Evolutionary conservation across 2,329 filamentous ascomycete genomes (phyloP).

Genomic region (Pleoardoris graminearum): DNA sequence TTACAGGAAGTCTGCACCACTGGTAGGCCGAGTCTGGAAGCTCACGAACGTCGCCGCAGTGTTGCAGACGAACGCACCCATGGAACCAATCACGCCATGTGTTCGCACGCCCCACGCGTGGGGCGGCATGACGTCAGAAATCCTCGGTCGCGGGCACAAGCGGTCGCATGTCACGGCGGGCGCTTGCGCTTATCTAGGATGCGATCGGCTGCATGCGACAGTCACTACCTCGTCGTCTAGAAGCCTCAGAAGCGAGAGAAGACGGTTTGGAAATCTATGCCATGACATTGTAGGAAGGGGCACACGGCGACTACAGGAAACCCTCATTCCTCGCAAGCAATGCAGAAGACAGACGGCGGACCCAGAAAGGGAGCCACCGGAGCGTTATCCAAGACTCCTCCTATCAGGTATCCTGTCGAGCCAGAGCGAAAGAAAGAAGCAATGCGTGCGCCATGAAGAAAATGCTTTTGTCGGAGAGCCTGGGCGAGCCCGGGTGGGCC

Average conservation of each 20-base stretch:
- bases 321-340: conserved; percentile 17
- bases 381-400: conserved; percentile 1
- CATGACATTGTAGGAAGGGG: neutral
- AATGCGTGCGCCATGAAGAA: neutral
- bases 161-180: neutral
- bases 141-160: neutral
- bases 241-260: neutral
- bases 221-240: conserved; percentile 2
- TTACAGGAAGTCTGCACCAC: no score
- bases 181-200: neutral
- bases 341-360: conserved; percentile 10
- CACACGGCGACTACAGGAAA: conserved; percentile 8
- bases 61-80: no score
- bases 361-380: neutral
- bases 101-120: neutral
- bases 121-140: neutral
- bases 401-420: conserved; percentile 4
- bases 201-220: neutral
- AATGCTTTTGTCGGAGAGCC: conserved; percentile 3
- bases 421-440: neutral
- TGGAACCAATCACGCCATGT: neutral
- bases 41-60: no score
- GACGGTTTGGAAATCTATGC: neutral
- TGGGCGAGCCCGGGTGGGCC: neutral
- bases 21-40: neutral